These are phyloP conservation scores for Beauveria sp. DNA, from an alignment of 2,329 filamentous ascomycete genomes.

Conservation along the genomic window DNA sequence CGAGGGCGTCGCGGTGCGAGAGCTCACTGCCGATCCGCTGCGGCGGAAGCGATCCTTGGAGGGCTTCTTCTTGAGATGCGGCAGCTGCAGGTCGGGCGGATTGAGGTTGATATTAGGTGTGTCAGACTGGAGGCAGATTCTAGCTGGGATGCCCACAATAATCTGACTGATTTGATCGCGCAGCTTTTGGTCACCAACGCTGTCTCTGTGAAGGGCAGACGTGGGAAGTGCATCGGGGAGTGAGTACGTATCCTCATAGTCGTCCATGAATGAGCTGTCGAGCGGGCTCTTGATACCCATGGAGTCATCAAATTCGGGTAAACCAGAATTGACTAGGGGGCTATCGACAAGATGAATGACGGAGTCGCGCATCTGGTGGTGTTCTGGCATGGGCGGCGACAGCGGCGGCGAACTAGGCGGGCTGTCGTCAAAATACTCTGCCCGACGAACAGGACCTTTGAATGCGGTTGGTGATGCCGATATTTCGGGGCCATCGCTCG, in stretches of 20 bases:
- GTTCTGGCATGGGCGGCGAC: slow-evolving; percentile 8
- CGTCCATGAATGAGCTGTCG: slow-evolving; percentile 38
- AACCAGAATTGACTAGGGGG: slow-evolving; percentile 31
- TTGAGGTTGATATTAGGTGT: slow-evolving; percentile 45
- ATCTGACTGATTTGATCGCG: slow-evolving; percentile 76
- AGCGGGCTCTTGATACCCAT: slow-evolving; percentile 32
- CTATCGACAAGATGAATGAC: slow-evolving; percentile 38
- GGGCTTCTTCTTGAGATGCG: slow-evolving; percentile 35
- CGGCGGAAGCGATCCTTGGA: slow-evolving; percentile 38
- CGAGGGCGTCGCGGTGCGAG: slow-evolving; percentile 51
- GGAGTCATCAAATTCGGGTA: slow-evolving; percentile 33
- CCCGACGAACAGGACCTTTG: slow-evolving; percentile 23
- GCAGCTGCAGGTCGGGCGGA: slow-evolving; percentile 49
- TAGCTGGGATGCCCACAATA: slow-evolving; percentile 67
- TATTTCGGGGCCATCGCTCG: slow-evolving; percentile 35
- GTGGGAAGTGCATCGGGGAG: slow-evolving; percentile 21
- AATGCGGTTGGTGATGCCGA: slow-evolving; percentile 34
- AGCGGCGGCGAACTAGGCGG: slow-evolving; percentile 42
- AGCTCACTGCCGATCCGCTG: slow-evolving; percentile 44
- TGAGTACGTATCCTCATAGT: slow-evolving; percentile 35
- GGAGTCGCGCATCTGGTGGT: slow-evolving; percentile 15
- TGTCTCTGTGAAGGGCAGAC: slow-evolving; percentile 22
- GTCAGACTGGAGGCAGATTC: slow-evolving; percentile 63
- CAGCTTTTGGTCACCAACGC: slow-evolving; percentile 56
- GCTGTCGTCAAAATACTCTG: slow-evolving; percentile 32